Evolutionary conservation across 164 flowering plant genomes (phyloP), one percentile per base, ranked within the genome.

Genomic region (Berberis vulgaris): DNA sequence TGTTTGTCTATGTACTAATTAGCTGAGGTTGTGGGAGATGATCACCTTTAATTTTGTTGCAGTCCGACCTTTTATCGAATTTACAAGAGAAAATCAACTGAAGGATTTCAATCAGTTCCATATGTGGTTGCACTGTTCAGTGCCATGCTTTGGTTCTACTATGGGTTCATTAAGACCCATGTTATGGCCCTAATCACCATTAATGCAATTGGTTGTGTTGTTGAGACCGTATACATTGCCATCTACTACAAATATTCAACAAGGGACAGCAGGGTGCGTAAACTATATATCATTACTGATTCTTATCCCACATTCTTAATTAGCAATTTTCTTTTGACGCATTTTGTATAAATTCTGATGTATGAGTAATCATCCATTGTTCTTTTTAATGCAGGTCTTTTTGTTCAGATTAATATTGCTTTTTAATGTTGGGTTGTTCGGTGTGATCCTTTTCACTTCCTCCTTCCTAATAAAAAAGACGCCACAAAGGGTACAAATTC

Each of bases 111-210:
- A 41, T 80, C 89, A 0, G 50, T 81, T 45, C 84, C 89, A 0
- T 88, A 83, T 57, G 56, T 84, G 11, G 85, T 63, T 57, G 50
- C 83, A 4, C 66, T 85, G 26, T 83, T 83, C 47, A 81, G 87
- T 62, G 71, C 84, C 60, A 83, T 74, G 85, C 79, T 83, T 7
- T 83, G 85, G 87, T 74, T 81, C 1, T 80, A 75, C 77, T 84
- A 84, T 39, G 89, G 83, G 13, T 56, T 81, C 39, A 62, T 78
- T 41, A 80, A 85, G 55, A 4, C 71, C 1, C 65, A 71, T 54
- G 73, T 73, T 6, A 49, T 44, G 52, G 73, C 80, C 41, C 81
- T 85, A 59, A 71, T 83, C 72, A 81, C 84, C 49, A 75, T 83
- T 50, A 85, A 85, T 72, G 57, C 81, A 1, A 12, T 76, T n/a